Evolutionary conservation across 225 moss, liverwort and hornwort genomes (phyloP).

Genomic region (Straminergon stramineum): DNA sequence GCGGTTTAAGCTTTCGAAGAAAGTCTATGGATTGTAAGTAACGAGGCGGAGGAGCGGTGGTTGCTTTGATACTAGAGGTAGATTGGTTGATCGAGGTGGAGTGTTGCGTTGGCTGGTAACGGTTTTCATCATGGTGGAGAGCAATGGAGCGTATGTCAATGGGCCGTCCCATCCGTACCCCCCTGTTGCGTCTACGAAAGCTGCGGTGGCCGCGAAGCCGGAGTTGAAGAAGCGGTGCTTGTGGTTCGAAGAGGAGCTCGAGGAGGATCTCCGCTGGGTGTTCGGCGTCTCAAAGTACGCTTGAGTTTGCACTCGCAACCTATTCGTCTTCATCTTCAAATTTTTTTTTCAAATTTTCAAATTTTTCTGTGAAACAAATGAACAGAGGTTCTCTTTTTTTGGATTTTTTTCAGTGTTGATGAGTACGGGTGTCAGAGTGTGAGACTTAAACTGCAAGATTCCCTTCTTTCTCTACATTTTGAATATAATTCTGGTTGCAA

Average conservation of each 20-base stretch:
- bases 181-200: background rate
- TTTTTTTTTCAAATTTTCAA: no score
- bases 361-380: background rate
- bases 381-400: background rate
- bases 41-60: background rate
- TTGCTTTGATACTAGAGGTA: background rate
- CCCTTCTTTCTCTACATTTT: background rate
- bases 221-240: slow-evolving; percentile 45
- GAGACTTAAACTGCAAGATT: background rate
- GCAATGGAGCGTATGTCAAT: slow-evolving; percentile 19
- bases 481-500: background rate
- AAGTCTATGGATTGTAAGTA: background rate
- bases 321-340: background rate
- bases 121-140: slow-evolving; percentile 8
- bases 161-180: background rate
- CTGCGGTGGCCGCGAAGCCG: background rate
- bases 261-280: slow-evolving; percentile 86
- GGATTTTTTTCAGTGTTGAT: background rate
- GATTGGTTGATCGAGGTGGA: background rate
- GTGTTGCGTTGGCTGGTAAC: background rate
- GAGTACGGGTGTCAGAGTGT: background rate
- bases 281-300: slow-evolving; percentile 84
- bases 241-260: slow-evolving; percentile 95
- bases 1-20: background rate
- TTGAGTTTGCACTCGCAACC: background rate